Percentiles rank a stretch among this genome's conserved stretches.
These are phyloP conservation scores for Dalechampia spathulata DNA, from an alignment of 441 rosid genomes.

Conservation along the genomic window DNA sequence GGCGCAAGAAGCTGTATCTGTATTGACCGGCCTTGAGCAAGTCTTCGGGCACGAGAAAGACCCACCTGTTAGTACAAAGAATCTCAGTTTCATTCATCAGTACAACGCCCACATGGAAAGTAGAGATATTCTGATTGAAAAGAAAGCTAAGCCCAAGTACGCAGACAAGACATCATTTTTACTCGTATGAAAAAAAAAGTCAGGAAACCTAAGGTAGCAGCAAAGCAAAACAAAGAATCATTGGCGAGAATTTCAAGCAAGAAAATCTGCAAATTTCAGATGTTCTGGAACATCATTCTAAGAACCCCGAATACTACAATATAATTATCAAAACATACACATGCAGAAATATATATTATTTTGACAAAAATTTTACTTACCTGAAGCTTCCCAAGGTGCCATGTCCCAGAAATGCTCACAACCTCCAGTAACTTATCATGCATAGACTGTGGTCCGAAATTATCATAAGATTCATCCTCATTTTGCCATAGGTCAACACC, in stretches of 20 bases:
- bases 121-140: neutral
- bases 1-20: slow-evolving; percentile 79
- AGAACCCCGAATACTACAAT: neutral
- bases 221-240: neutral
- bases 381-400: slow-evolving; percentile 99
- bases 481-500: slow-evolving; percentile 98
- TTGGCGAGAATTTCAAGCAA: neutral
- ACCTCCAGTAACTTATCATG: slow-evolving; percentile 93
- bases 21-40: slow-evolving; percentile 87
- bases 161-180: neutral
- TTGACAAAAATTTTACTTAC: slow-evolving; percentile 29
- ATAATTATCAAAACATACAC: neutral
- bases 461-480: slow-evolving; percentile 82
- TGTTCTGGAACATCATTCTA: neutral
- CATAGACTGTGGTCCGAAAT: slow-evolving; percentile 94
- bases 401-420: slow-evolving; percentile 94
- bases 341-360: neutral
- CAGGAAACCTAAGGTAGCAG: neutral
- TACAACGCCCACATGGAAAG: neutral
- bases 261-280: neutral
- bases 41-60: slow-evolving; percentile 88
- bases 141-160: neutral
- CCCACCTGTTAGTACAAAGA: slow-evolving; percentile 59
- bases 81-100: slow-evolving; percentile 8
- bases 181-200: neutral